These are phyloP conservation scores for Citrus mangshanensis DNA, from an alignment of 345 rosid genomes.

Conservation along the genomic window DNA sequence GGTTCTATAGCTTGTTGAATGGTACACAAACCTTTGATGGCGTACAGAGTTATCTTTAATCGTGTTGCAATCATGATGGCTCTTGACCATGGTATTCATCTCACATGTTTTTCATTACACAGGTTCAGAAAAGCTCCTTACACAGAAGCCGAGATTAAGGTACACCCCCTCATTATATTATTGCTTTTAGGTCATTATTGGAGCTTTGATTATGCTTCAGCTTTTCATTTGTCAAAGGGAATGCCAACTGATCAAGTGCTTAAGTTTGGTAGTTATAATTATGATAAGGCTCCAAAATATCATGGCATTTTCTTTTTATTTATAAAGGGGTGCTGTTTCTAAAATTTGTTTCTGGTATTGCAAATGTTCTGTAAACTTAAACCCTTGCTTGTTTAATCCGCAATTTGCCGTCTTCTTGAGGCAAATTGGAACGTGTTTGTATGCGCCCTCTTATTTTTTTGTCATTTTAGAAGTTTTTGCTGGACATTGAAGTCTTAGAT, in stretches of 20 bases:
- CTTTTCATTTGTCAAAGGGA: not conserved
- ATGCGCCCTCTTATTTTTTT: not conserved
- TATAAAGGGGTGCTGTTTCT: not conserved
- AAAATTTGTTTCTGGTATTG: not conserved
- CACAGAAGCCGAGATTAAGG: conserved; percentile 96
- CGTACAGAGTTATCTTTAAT: not conserved
- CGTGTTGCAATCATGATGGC: not conserved
- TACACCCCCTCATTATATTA: conserved; percentile 16
- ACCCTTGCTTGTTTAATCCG: not conserved
- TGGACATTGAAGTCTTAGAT: not conserved
- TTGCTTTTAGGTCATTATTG: not conserved
- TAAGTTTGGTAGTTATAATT: not conserved
- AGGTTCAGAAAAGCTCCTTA: conserved; percentile 72
- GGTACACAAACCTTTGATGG: not conserved
- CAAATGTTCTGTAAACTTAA: not conserved
- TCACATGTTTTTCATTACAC: conserved; percentile 10
- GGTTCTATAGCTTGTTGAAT: not conserved
- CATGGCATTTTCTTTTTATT: not conserved
- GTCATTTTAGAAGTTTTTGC: too few relatives aligned
- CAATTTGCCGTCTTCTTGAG: not conserved
- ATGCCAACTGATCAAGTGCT: not conserved
- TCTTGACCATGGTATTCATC: not conserved
- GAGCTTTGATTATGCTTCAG: not conserved
- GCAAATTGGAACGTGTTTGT: not conserved
- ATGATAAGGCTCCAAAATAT: not conserved